These are phyloP conservation scores for Talaromyces sp. DNA, from an alignment of 2,329 filamentous ascomycete genomes.

Conservation along the genomic window DNA sequence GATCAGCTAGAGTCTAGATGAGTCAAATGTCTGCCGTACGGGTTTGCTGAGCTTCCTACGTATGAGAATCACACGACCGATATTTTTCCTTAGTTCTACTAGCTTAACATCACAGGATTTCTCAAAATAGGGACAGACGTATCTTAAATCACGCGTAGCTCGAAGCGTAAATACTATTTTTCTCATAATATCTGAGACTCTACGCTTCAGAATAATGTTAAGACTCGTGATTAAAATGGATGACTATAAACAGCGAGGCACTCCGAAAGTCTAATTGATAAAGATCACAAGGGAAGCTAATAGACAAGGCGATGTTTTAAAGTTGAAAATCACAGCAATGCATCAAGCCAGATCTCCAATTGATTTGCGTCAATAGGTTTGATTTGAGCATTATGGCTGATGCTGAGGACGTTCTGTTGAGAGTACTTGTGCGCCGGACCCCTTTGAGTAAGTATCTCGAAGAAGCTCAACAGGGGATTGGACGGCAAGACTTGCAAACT, in stretches of 20 bases:
- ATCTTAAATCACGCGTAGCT: background rate
- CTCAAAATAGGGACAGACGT: no score
- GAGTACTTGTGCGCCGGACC: background rate
- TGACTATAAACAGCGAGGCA: background rate
- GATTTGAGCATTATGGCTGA: background rate
- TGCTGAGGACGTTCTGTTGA: background rate
- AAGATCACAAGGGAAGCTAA: background rate
- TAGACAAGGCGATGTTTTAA: background rate
- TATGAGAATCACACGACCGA: no score
- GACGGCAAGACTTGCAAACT: background rate
- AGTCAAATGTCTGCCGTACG: no score
- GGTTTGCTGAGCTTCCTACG: no score
- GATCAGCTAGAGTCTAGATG: no score
- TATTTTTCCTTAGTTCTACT: no score
- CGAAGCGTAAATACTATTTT: background rate
- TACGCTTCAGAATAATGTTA: background rate
- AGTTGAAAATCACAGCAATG: background rate
- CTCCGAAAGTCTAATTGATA: background rate
- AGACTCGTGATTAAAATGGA: background rate
- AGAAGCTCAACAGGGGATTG: background rate
- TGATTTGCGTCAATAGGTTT: background rate
- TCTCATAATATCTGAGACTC: background rate
- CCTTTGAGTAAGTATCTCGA: background rate
- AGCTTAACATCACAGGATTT: no score
- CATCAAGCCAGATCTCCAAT: conserved; percentile 7